Base-by-base conservation (phyloP, 73 alveolate genomes). In the Paramecium sonneborni region DNA sequence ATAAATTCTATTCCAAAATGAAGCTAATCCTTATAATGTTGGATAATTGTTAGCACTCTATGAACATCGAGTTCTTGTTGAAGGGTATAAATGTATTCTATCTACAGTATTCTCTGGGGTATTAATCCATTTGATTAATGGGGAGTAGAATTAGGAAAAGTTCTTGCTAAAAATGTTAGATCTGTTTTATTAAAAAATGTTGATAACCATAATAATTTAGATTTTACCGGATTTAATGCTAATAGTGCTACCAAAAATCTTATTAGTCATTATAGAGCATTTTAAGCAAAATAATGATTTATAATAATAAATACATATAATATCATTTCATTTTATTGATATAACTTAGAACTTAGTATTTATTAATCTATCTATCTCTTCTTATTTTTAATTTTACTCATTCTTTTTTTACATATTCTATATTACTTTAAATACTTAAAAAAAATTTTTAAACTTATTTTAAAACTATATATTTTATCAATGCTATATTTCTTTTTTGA, bases 111-210 rank as follows among this genome's bases (percentile, higher is more conserved):
- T 10, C 55, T 79, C 9, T 79, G 90, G 90, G 90, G 90, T 6
- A 79, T 79, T 21, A 79, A 79, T 79, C 90, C 90, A 43, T 79
- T 79, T 46, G 90, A 79, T 46, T 79, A 79, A 79, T 79, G 90
- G 90, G 90, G 90, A 39, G 90, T 79, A 3, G 90, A 79, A 79
- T 79, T 79, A 39, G 90, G 90, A 30, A 79, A 79, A 28, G 90
- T 79, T 24, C 55, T 79, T 24, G 90, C 90, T 10, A 79, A 79
- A 23, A 79, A 79, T 79, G 90, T 79, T 18, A 79, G 72, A 44
- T 21, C 30, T 15, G 90, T 32, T 5, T 30, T 72, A 72, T 37
- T 30, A 62, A 62, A 62, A 62, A 62, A 62, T 62, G 84, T 32
- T 32, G 44, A 62, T 5, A 62, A 62, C 24, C 84, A 62, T 62